A percentile compares a stretch with the other conserved stretches of the same genome.
Conservation (phyloP, 148 eudicot species). For the Chenopodium berlandieri region DNA sequence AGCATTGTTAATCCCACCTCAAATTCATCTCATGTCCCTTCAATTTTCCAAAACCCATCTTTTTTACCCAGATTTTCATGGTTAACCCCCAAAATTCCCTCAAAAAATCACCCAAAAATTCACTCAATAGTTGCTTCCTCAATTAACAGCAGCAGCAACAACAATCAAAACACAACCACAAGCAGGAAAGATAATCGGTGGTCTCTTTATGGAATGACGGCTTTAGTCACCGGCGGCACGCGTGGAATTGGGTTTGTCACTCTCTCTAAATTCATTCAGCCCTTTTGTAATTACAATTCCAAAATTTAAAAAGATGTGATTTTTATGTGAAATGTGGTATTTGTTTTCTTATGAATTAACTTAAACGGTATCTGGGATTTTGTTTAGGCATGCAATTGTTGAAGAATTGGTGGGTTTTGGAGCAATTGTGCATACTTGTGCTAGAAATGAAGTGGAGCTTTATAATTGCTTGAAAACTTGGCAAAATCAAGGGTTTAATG, state of each 20-base stretch:
- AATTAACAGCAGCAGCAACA: constrained; percentile 3
- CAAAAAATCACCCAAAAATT: constrained; percentile 1
- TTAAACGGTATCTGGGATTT: background rate
- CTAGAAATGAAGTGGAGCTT: constrained; percentile 48
- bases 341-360: background rate
- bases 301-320: background rate
- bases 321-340: constrained; percentile 1
- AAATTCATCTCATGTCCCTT: constrained; percentile 2
- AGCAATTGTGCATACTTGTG: constrained; percentile 68
- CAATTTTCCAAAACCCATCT: constrained; percentile 10
- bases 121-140: constrained; percentile 9
- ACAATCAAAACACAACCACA: background rate
- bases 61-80: background rate
- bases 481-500: constrained; percentile 46
- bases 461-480: constrained; percentile 45
- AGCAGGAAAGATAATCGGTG: constrained; percentile 7
- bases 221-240: constrained; percentile 75
- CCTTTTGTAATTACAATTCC: background rate
- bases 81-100: background rate
- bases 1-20: constrained; percentile 9
- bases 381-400: constrained; percentile 55
- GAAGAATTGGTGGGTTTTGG: constrained; percentile 69
- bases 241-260: constrained; percentile 60
- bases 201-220: constrained; percentile 42
- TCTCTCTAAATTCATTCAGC: background rate